A percentile compares a stretch with the other conserved stretches of the same genome.
Evolutionary conservation across 495 filamentous ascomycete species (phyloP).

Genomic region (Cercophora sp.): DNA sequence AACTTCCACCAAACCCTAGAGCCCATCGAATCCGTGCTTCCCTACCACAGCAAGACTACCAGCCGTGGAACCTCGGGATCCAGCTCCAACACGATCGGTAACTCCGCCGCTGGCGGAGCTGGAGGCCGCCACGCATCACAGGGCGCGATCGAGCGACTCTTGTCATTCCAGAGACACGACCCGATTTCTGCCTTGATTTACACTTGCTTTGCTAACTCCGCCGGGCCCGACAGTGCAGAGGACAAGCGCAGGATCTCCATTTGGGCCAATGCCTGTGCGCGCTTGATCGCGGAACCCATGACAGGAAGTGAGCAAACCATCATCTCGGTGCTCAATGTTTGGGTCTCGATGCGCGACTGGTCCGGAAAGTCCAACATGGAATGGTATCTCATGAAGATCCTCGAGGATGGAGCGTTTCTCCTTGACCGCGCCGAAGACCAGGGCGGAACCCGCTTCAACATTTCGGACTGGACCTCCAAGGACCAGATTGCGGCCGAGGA

Average conservation of each 20-base stretch:
- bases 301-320: constrained; percentile 59
- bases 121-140: constrained; percentile 23
- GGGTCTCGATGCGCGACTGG: constrained; percentile 84
- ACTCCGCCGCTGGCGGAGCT: constrained; percentile 11
- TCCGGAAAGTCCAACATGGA: constrained; percentile 83
- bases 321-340: constrained; percentile 71
- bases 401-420: constrained; percentile 88
- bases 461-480: constrained; percentile 59
- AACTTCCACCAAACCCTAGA: constrained; percentile 73
- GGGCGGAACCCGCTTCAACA: constrained; percentile 60
- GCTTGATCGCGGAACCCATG: constrained; percentile 57
- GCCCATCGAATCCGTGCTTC: constrained; percentile 75
- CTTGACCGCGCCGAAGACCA: constrained; percentile 73
- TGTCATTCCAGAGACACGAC: constrained; percentile 84
- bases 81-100: constrained; percentile 11
- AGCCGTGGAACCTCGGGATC: constrained; percentile 20
- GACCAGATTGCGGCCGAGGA: constrained; percentile 79
- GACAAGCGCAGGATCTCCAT: constrained; percentile 69
- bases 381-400: constrained; percentile 85
- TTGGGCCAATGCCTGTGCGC: constrained; percentile 85
- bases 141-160: constrained; percentile 62
- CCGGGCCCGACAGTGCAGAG: constrained; percentile 72
- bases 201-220: constrained; percentile 83
- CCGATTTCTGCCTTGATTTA: constrained; percentile 80
- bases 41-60: constrained; percentile 59